Evolutionary conservation across 306 rosid species (phyloP), one percentile per base, ranked within the genome.

Genomic region (Prinsepia uniflora): DNA sequence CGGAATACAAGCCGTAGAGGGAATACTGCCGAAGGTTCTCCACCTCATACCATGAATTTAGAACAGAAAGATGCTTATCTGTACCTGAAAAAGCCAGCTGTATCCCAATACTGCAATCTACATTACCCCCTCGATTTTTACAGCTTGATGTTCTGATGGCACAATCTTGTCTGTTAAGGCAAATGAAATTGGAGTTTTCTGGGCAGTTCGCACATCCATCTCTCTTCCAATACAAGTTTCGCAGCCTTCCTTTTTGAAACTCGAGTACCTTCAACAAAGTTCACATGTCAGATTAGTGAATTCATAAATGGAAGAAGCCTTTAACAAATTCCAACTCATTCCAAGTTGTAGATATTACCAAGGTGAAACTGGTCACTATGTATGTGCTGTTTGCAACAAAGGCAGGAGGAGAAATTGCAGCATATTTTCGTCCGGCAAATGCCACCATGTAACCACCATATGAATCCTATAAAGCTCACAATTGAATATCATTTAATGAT

Each of bases 401-500:
- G 0, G 91, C 85, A 75, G 84, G 91, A 17, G 45, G 75, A 75
- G 95, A 88, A 13, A 86, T 81, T 63, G 95, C 95, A 34, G 89
- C 95, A 50, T 88, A 86, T 52, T 86, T 88, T 67, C 82, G 46
- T 18, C 95, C 95, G 2, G 86, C 86, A 77, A 88, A 88, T 64
- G 86, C 95, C 83, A 88, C 95, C 89, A 88, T 86, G 67, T 79
- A 86, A 24, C 91, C 95, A 39, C 95, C 95, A 70, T 80, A 75
- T 6, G 50, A 11, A 71, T 86, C 95, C 95, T 88, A 72, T n/a
- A 58, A 55, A 72, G 54, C 24, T 42, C 8, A 42, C 5, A 62
- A 65, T 46, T 39, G 47, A 18, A 15, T 46, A 43, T 45, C 11
- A 53, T 34, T 30, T 58, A 58, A 13, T 12, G 63, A 11, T 30